A percentile compares a stretch with the other conserved stretches of the same genome.
These are phyloP conservation scores for Mycena chlorophos DNA, from an alignment of 768 basidiomycete species.

Conservation along the genomic window DNA sequence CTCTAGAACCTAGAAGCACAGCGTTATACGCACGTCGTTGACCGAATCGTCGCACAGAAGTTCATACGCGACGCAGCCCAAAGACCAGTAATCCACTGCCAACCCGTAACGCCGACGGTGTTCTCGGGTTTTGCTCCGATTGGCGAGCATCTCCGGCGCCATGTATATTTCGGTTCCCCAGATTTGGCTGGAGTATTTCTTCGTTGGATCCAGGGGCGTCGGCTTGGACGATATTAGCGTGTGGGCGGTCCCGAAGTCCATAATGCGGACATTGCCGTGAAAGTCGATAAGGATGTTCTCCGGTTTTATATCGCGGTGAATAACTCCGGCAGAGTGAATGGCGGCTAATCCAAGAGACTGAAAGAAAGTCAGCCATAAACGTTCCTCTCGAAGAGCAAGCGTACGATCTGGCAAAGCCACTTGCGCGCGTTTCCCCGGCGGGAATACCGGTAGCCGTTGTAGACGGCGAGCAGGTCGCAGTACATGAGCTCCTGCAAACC, in stretches of 20 bases:
- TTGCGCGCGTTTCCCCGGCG: conserved; percentile 30
- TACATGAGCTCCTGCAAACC: conserved; percentile 41
- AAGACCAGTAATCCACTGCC: conserved; percentile 42
- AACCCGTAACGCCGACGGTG: conserved; percentile 29
- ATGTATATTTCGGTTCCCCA: conserved; percentile 39
- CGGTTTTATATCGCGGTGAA: conserved; percentile 70
- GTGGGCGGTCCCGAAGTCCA: conserved; percentile 43
- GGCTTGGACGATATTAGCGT: conserved; percentile 7
- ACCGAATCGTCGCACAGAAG: conserved; percentile 30
- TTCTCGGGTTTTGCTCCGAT: conserved; percentile 11
- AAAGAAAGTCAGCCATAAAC: not conserved
- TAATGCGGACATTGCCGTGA: conserved; percentile 39
- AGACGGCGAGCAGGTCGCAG: conserved; percentile 34
- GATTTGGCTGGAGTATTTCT: conserved; percentile 27
- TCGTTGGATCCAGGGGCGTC: conserved; percentile 14
- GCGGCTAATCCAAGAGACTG: conserved; percentile 42
- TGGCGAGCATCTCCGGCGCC: conserved; percentile 43
- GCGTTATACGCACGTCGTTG: conserved; percentile 1
- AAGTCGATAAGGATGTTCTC: conserved; percentile 65
- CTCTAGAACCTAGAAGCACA: not conserved
- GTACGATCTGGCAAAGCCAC: conserved; percentile 45
- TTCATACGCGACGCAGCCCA: conserved; percentile 43
- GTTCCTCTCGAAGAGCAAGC: conserved; percentile 2
- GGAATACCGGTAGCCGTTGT: conserved; percentile 25
- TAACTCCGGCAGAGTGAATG: conserved; percentile 60